Evolutionary conservation across 805 yeast species (phyloP), one percentile per base, ranked within the genome.

Genomic region (Saturnispora sekii): DNA sequence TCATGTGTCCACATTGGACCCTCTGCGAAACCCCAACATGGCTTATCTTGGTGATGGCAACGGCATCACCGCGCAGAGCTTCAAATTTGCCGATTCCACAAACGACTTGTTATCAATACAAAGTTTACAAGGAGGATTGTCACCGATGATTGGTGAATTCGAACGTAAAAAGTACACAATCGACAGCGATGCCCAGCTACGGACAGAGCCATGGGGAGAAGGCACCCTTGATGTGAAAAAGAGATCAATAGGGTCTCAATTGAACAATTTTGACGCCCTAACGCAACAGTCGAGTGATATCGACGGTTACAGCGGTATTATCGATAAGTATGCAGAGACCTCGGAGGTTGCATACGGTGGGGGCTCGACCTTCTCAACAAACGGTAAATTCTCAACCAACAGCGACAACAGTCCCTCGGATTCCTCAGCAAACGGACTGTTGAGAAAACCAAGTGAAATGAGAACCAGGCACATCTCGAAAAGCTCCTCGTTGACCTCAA

Each of bases 131-230:
- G 45, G 38, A 11, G 46, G 45, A 15, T 14, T 38, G 17, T 35
- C 45, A 4, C 51, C 53, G 31, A 48, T 50, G 51, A 15, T 50
- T 35, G 53, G 53, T 2, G 35, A 44, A 32, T 50, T 48, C 36
- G 53, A 50, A 42, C 49, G 51, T 26, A 39, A 38, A 37, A 40
- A 46, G 11, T 33, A 41, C n/a, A 29, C 40, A 15, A 33, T 40
- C 12, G 47, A 44, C 5, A 41, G 46, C 4, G 39, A 46, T 34
- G 39, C 46, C 35, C 38, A 48, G 37, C 21, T 48, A 3, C 21
- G 41, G 31, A 38, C 33, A 10, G 30, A 29, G 10, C 41, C 35
- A 10, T 11, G 12, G 8, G 36, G 41, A 7, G 11, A n/a, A 26
- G 32, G 15, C 12, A 33, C 35, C 10, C 7, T 12, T 14, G 33